phyloP scores from a whole-genome alignment of 192 early-diverging fungal species.

The Podila epigama region DNA sequence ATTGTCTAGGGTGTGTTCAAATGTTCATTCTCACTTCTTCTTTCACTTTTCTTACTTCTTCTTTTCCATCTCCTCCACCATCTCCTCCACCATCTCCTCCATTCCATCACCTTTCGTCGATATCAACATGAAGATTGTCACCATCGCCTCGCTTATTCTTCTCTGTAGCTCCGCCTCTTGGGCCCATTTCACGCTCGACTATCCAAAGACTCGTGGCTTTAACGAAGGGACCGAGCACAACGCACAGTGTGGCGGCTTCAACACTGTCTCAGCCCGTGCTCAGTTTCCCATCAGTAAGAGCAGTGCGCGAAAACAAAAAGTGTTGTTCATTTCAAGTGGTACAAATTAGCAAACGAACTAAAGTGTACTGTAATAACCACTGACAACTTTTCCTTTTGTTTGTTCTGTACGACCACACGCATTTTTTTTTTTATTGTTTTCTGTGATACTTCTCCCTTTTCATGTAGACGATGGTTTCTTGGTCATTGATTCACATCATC shows the following conservation, averaged over 20 bases:
- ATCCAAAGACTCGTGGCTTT: constrained; percentile 56
- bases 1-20: no score
- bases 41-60: no score
- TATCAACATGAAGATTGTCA: constrained; percentile 21
- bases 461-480: constrained; percentile 47
- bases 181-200: constrained; percentile 59
- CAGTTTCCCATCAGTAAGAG: constrained; percentile 56
- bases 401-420: background rate
- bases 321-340: no score
- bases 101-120: no score
- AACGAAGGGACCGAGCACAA: constrained; percentile 50
- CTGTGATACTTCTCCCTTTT: background rate
- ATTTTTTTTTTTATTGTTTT: background rate
- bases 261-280: constrained; percentile 40
- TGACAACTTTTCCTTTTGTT: background rate
- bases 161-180: constrained; percentile 41
- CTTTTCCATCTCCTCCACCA: no score
- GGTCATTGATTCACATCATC: constrained; percentile 53
- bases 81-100: no score
- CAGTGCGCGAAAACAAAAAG: no score
- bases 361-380: no score
- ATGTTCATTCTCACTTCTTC: no score
- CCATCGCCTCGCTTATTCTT: constrained; percentile 29
- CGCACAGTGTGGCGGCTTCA: constrained; percentile 60
- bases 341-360: no score